These are phyloP conservation scores for Penicillium occitanis DNA, from an alignment of 2,329 filamentous ascomycete genomes.

Conservation along the genomic window DNA sequence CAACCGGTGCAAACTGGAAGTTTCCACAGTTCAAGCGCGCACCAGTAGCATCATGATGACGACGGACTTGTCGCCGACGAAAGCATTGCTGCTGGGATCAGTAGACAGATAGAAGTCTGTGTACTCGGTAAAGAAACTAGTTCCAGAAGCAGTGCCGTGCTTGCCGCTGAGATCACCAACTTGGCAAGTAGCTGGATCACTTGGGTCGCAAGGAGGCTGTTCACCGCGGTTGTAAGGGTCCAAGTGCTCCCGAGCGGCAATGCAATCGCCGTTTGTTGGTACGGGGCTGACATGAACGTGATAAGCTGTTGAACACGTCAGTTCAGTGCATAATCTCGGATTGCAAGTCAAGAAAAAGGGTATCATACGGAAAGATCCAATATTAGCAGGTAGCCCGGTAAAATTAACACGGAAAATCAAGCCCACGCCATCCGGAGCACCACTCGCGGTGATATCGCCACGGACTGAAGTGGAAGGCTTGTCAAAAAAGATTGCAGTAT, in stretches of 20 bases:
- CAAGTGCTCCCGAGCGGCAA: conserved; percentile 64
- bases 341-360: not conserved
- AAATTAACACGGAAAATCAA: conserved; percentile 58
- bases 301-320: conserved; percentile 52
- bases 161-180: conserved; percentile 77
- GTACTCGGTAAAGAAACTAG: conserved; percentile 38
- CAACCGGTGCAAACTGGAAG: conserved; percentile 40
- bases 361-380: conserved; percentile 60
- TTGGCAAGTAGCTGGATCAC: conserved; percentile 64
- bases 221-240: conserved; percentile 69
- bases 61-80: conserved; percentile 55
- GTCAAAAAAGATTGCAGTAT: conserved; percentile 58
- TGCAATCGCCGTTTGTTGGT: conserved; percentile 69
- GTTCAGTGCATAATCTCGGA: conserved; percentile 6
- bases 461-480: conserved; percentile 56
- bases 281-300: conserved; percentile 70
- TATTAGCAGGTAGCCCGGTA: conserved; percentile 55
- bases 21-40: conserved; percentile 59
- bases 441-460: conserved; percentile 52
- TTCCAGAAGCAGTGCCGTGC: conserved; percentile 57
- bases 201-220: conserved; percentile 58
- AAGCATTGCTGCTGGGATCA: conserved; percentile 42
- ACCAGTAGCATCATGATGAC: conserved; percentile 56
- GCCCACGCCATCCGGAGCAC: conserved; percentile 53
- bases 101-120: conserved; percentile 53